Conservation (phyloP, 768 basidiomycete species). For the Lyophyllum atratum region DNA sequence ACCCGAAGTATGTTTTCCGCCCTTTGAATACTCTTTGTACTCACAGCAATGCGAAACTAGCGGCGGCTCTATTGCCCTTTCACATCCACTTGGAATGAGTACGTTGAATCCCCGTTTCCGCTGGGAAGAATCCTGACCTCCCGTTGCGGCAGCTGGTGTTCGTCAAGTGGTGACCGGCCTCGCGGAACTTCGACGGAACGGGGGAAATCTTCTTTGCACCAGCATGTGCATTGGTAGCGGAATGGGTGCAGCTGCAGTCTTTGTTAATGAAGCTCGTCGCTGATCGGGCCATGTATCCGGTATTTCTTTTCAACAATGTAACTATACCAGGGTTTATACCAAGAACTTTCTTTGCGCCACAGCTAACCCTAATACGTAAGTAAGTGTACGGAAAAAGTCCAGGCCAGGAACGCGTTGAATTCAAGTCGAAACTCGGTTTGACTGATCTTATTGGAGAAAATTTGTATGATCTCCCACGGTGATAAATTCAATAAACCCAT, state of each 20-base stretch:
- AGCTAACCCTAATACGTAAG: not conserved
- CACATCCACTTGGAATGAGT: conserved; percentile 88
- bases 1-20: conserved; percentile 65
- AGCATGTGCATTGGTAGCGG: conserved; percentile 82
- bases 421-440: too few relatives aligned
- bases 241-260: conserved; percentile 84
- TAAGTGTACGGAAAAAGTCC: too few relatives aligned
- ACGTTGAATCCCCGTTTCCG: conserved; percentile 25
- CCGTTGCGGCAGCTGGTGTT: conserved; percentile 59
- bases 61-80: conserved; percentile 84
- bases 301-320: not conserved
- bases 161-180: conserved; percentile 91
- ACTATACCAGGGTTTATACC: not conserved
- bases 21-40: not conserved
- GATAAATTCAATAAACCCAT: not conserved
- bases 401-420: too few relatives aligned
- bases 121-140: conserved; percentile 12
- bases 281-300: not conserved
- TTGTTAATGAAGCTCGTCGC: conserved; percentile 64
- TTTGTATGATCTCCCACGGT: not conserved
- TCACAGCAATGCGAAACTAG: conserved; percentile 38
- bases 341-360: not conserved
- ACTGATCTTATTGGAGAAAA: not conserved
- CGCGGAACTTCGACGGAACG: conserved; percentile 71
- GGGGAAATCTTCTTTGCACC: conserved; percentile 74